These are phyloP conservation scores for Xylaria sp. DNA, from an alignment of 2,329 filamentous ascomycete genomes.

Conservation along the genomic window DNA sequence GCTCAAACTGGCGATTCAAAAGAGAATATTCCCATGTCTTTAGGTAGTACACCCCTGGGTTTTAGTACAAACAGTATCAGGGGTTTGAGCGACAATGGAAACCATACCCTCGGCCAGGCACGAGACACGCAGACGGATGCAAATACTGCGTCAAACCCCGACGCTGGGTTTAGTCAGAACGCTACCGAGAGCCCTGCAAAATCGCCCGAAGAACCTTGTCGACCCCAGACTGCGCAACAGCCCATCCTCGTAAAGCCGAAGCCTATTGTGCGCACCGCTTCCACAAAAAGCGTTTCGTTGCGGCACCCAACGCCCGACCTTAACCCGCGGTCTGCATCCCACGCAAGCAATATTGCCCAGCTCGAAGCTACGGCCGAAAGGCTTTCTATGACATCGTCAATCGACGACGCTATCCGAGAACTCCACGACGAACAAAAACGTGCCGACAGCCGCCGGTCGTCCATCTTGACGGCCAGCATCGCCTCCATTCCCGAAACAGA, in stretches of 20 bases:
- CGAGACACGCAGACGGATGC: slow-evolving; percentile 28
- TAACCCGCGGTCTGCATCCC: slow-evolving; percentile 69
- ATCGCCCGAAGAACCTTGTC: slow-evolving; percentile 31
- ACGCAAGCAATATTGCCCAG: slow-evolving; percentile 74
- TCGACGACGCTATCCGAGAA: slow-evolving; percentile 80
- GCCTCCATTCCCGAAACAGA: slow-evolving; percentile 49
- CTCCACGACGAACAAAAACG: slow-evolving; percentile 77
- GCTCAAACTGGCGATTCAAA: slow-evolving; percentile 38
- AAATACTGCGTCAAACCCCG: slow-evolving; percentile 32
- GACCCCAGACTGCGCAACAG: slow-evolving; percentile 33
- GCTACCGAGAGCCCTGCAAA: slow-evolving; percentile 21
- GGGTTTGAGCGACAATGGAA: slow-evolving; percentile 29
- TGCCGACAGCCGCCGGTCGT: slow-evolving; percentile 73
- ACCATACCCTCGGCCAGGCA: not conserved
- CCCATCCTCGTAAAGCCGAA: slow-evolving; percentile 47
- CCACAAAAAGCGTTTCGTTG: slow-evolving; percentile 57
- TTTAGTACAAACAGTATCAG: slow-evolving; percentile 29
- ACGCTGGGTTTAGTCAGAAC: slow-evolving; percentile 30
- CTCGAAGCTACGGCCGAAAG: slow-evolving; percentile 81
- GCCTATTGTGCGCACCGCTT: slow-evolving; percentile 60
- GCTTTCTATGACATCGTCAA: slow-evolving; percentile 77
- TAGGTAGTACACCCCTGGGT: slow-evolving; percentile 41
- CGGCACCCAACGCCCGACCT: slow-evolving; percentile 71
- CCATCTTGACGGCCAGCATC: slow-evolving; percentile 64
- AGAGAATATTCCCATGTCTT: slow-evolving; percentile 48